Evolutionary conservation across 768 basidiomycete species (phyloP), one percentile per base, ranked within the genome.

Genomic region (Suillus subaureus): DNA sequence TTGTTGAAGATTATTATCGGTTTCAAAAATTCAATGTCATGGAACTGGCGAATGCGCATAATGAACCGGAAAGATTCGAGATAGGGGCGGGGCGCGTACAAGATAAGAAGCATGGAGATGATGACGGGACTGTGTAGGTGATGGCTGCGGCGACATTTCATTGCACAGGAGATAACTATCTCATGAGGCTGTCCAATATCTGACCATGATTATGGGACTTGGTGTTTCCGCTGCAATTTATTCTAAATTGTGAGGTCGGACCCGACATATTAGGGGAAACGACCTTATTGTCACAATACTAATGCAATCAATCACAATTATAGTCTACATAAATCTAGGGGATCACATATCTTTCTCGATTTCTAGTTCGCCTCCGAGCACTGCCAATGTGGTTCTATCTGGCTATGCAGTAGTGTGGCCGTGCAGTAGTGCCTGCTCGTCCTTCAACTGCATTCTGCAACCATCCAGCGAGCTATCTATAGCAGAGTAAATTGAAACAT

Each of bases 1-100:
- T 94, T 31, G 87, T 93, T 5, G 82, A 84, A 69, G 85, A 90
- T 66, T 94, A 93, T 71, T 89, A 93, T 69, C 78, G 78, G 35
- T 78, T 87, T 39, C 85, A 87, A 63, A 94, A 91, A 70, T 94
- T 91, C 81, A 94, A 94, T 68, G 87, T 92, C 4, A 85, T 88
- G 82, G 88, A 89, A 74, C 82, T 94, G 55, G 89, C 89, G 1
- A 86, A 84, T 62, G 72, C 76, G 40, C 84, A 79, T 71, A 82
- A 83, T 35, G 75, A 68, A 4, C 73, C 77, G 26, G 77, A 76
- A 5, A 73, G 75, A 11, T 79, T 81, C 33, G 70, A 73, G 43
- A 68, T 69, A 31, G 77, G 73, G 33, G 69, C 70, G 26, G 79
- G 79, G 18, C 80, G 81, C n/a, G 67, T 77, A 4, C 74, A 68